A percentile compares a stretch with the other conserved stretches of the same genome.
These are phyloP conservation scores for Rhodamnia argentea DNA, from an alignment of 345 rosid species.

Conservation along the genomic window DNA sequence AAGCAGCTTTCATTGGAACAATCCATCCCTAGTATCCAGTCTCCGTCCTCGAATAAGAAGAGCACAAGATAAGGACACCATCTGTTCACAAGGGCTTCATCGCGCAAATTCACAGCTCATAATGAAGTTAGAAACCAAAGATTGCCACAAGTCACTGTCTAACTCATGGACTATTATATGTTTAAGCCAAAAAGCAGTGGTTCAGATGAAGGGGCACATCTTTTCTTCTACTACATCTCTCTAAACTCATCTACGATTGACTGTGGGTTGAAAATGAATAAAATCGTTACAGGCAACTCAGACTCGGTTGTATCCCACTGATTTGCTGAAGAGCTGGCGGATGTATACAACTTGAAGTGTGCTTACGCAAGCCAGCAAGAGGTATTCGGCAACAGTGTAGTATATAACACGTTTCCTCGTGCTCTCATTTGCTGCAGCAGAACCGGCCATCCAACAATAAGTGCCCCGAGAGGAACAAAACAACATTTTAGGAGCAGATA, in stretches of 20 bases:
- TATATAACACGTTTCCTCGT: slow-evolving; percentile 73
- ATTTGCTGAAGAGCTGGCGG: slow-evolving; percentile 94
- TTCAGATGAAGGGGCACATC: neutral
- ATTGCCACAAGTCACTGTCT: neutral
- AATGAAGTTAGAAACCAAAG: neutral
- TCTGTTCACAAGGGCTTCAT: neutral
- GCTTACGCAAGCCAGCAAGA: slow-evolving; percentile 58
- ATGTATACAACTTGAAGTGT: slow-evolving; percentile 68
- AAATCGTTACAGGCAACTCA: slow-evolving; percentile 11
- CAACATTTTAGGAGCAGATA: neutral
- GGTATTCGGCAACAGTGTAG: slow-evolving; percentile 76
- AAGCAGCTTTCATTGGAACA: neutral
- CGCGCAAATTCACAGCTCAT: neutral
- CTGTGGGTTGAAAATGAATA: neutral
- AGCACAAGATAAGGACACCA: neutral
- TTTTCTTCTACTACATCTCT: neutral
- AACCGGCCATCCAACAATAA: neutral
- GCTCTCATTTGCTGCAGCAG: slow-evolving; percentile 83
- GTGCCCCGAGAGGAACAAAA: neutral
- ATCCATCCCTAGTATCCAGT: neutral
- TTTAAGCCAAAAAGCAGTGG: neutral
- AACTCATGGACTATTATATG: neutral
- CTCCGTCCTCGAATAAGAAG: neutral
- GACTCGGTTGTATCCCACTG: slow-evolving; percentile 83
- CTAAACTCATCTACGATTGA: neutral